phyloP scores from a whole-genome alignment of 23 red algal species.

The Gracilaria domingensis region DNA sequence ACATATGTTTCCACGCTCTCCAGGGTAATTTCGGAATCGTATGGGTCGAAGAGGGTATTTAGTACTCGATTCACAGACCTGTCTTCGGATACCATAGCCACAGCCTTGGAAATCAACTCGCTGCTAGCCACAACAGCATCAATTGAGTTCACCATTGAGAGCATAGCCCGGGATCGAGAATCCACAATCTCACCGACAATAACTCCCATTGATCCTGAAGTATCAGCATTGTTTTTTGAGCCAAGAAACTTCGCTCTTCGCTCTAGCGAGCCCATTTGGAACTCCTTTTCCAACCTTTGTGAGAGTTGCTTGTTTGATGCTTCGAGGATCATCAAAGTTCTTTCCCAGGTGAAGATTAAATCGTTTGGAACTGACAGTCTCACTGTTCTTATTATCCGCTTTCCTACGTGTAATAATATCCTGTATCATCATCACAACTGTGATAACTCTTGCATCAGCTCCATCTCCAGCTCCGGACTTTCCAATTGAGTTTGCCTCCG shows the following conservation, averaged over 20 bases:
- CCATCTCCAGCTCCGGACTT: constrained; percentile 30
- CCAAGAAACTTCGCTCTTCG: constrained; percentile 66
- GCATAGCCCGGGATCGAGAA: constrained; percentile 69
- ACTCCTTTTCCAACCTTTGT: neutral
- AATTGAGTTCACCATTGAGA: constrained; percentile 70
- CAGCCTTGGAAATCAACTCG: constrained; percentile 71
- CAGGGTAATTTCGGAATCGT: constrained; percentile 67
- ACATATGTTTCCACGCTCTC: constrained; percentile 64
- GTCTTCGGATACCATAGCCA: constrained; percentile 74
- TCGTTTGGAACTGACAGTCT: constrained; percentile 1
- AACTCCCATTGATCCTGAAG: constrained; percentile 36
- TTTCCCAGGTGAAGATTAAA: constrained; percentile 6
- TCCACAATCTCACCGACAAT: constrained; percentile 75
- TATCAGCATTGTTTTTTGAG: constrained; percentile 32
- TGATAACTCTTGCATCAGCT: constrained; percentile 71
- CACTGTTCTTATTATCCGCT: neutral
- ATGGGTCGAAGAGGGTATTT: constrained; percentile 69
- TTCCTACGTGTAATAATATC: constrained; percentile 58
- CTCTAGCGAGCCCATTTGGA: constrained; percentile 30
- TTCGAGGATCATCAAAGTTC: constrained; percentile 41
- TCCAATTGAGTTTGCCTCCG: constrained; percentile 30
- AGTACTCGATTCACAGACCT: constrained; percentile 64
- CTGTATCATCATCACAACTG: constrained; percentile 77
- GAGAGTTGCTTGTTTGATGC: constrained; percentile 5
- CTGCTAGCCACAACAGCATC: constrained; percentile 72